phyloP scores from a whole-genome alignment of 371 early-diverging fungal genomes.

The Zancudomyces culisetae region DNA sequence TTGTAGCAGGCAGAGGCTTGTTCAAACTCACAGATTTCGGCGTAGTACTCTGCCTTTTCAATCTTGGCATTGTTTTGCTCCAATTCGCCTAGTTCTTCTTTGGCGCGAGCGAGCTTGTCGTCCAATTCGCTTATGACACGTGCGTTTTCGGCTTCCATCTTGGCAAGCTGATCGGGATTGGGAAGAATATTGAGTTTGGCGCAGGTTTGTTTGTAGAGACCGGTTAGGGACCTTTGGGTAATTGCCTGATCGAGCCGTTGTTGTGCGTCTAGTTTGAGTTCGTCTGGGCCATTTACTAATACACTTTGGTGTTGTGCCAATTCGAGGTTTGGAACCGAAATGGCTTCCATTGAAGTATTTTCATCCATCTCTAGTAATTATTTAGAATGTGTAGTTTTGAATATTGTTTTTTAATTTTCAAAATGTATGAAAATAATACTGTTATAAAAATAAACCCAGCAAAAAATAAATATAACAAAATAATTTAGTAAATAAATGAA shows the following conservation, averaged over 20 bases:
- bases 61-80: constrained; percentile 40
- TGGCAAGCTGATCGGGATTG: constrained; percentile 6
- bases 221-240: constrained; percentile 17
- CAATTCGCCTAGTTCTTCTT: constrained; percentile 52
- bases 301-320: constrained; percentile 20
- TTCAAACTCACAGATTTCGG: constrained; percentile 92
- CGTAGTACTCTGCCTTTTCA: constrained; percentile 77
- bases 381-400: background rate
- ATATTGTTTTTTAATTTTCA: background rate
- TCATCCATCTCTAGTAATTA: background rate
- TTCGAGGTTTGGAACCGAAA: constrained; percentile 15
- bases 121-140: constrained; percentile 6
- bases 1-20: constrained; percentile 67
- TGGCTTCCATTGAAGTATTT: background rate
- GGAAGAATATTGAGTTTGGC: background rate
- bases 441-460: no score
- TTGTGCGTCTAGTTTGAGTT: constrained; percentile 9
- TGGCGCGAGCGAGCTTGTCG: constrained; percentile 26
- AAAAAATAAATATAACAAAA: no score
- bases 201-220: constrained; percentile 6
- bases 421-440: background rate
- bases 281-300: constrained; percentile 14
- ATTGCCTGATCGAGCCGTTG: constrained; percentile 13
- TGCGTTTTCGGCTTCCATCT: constrained; percentile 12
- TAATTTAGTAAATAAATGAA: no score